These are phyloP conservation scores for Fomitopsis pinicola DNA, from an alignment of 1,284 basidiomycete genomes.

Conservation along the genomic window DNA sequence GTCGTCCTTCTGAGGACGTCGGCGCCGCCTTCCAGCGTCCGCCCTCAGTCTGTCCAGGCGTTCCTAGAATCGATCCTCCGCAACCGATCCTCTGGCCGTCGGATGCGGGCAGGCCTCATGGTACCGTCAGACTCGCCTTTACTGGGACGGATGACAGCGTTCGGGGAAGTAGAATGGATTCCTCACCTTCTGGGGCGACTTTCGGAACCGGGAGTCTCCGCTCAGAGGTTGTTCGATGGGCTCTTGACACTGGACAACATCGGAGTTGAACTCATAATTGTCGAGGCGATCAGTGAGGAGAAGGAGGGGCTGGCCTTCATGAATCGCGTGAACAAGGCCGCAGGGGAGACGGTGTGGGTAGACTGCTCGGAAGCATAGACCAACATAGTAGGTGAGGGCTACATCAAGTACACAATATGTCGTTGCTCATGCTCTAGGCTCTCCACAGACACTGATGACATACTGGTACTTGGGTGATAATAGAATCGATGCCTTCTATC, in stretches of 20 bases:
- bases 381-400: background rate
- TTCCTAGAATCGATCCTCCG: constrained; percentile 38
- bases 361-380: constrained; percentile 8
- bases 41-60: constrained; percentile 26
- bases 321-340: constrained; percentile 97
- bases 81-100: constrained; percentile 9
- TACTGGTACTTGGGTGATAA: too few species aligned
- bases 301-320: constrained; percentile 92
- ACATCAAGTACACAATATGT: constrained; percentile 4
- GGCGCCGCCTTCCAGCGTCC: constrained; percentile 30
- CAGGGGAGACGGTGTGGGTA: constrained; percentile 56
- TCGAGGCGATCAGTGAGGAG: constrained; percentile 82
- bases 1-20: constrained; percentile 71
- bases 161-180: constrained; percentile 45
- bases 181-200: constrained; percentile 60
- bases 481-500: too few species aligned
- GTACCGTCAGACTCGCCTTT: constrained; percentile 63
- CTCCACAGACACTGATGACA: background rate
- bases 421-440: background rate
- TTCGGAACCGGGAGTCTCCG: constrained; percentile 63
- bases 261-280: constrained; percentile 81
- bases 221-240: constrained; percentile 85
- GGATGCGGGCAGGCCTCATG: constrained; percentile 63
- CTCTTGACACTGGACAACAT: constrained; percentile 75
- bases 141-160: constrained; percentile 34